Conservation (phyloP, 148 eudicot species). For the Talinum fruticosum region DNA sequence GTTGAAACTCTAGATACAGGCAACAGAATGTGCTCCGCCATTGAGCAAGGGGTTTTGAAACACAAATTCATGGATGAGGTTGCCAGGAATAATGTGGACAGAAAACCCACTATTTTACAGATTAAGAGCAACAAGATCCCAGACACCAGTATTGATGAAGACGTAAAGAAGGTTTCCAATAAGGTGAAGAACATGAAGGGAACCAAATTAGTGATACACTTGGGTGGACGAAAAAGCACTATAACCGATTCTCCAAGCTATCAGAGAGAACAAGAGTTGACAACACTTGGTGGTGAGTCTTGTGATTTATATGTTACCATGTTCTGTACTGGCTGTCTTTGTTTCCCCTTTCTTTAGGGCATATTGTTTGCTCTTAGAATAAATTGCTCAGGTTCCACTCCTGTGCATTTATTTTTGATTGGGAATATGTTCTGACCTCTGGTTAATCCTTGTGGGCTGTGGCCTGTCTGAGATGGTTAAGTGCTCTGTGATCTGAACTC, state of each 20-base stretch:
- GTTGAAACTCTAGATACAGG: slow-evolving; percentile 45
- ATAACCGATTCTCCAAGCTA: slow-evolving; percentile 57
- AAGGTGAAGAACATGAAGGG: slow-evolving; percentile 54
- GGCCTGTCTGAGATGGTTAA: neutral
- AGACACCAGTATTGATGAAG: slow-evolving; percentile 34
- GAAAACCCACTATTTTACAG: slow-evolving; percentile 40
- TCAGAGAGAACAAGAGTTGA: slow-evolving; percentile 54
- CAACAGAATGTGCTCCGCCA: slow-evolving; percentile 40
- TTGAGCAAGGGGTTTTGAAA: slow-evolving; percentile 46
- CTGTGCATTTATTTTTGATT: no score
- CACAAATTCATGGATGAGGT: slow-evolving; percentile 60
- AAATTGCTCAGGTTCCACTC: neutral
- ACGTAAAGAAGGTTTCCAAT: slow-evolving; percentile 37
- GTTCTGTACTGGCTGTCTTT: neutral
- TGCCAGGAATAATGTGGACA: slow-evolving; percentile 31
- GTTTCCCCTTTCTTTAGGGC: neutral
- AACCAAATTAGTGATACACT: slow-evolving; percentile 83
- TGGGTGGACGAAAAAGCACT: slow-evolving; percentile 68
- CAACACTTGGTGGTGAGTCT: slow-evolving; percentile 52
- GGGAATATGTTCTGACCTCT: neutral
- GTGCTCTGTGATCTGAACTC: neutral
- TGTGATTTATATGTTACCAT: slow-evolving; percentile 2
- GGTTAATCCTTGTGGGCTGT: neutral
- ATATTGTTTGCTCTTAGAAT: neutral
- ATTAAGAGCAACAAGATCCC: slow-evolving; percentile 44